phyloP scores from a whole-genome alignment of 2,329 filamentous ascomycete species.

The Trichoderma brevicompactum region DNA sequence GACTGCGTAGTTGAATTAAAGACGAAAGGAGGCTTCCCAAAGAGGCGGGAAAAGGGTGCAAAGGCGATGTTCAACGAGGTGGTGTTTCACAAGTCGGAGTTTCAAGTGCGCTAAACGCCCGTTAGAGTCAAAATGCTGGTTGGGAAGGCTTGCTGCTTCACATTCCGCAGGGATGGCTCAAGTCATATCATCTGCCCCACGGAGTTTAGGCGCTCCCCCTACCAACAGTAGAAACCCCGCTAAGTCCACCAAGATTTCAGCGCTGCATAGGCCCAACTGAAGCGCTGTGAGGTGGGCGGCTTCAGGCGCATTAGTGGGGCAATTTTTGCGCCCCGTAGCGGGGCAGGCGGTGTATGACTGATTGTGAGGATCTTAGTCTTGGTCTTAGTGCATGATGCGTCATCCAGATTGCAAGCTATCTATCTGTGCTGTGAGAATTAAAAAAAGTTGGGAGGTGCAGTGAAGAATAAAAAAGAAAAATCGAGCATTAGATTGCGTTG shows the following conservation, averaged over 20 bases:
- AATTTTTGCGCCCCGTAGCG: too few relatives aligned
- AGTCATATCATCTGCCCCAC: constrained; percentile 13
- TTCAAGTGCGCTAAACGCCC: constrained; percentile 11
- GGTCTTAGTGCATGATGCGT: constrained; percentile 4
- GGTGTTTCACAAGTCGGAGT: constrained; percentile 20
- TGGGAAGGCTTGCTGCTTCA: neutral
- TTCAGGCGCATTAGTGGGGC: constrained; percentile 17
- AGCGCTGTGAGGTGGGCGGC: neutral
- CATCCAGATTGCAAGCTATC: neutral
- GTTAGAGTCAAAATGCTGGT: neutral
- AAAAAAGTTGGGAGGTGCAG: neutral
- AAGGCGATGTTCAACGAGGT: neutral
- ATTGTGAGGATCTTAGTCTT: constrained; percentile 6
- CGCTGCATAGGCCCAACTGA: neutral
- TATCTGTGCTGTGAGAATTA: neutral
- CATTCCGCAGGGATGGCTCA: constrained; percentile 12
- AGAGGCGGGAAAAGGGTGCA: neutral
- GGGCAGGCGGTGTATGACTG: constrained; percentile 28
- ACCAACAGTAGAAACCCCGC: neutral
- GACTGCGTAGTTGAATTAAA: neutral
- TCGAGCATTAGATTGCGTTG: neutral
- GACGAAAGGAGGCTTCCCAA: neutral
- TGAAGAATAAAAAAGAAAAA: neutral
- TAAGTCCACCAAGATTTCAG: constrained; percentile 10
- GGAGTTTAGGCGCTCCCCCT: constrained; percentile 17